Evolutionary conservation across 108 stramenopile species (phyloP).

Genomic region (Nannochloropsis gaditana): DNA sequence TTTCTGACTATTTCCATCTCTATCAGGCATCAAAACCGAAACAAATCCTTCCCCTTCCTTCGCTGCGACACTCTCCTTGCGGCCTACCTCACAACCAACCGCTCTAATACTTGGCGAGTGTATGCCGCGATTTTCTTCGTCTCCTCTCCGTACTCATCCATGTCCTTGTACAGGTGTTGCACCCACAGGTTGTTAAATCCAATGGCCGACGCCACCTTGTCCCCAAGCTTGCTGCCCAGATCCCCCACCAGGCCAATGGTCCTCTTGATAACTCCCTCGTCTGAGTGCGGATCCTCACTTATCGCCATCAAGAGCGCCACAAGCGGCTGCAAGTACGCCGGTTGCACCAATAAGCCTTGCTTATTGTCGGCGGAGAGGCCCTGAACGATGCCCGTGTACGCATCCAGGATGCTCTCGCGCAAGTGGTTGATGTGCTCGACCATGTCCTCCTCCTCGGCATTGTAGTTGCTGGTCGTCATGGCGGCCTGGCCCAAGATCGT

Average conservation of each 20-base stretch:
- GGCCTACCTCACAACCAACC: background rate
- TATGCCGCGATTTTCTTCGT: background rate
- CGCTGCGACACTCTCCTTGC: background rate
- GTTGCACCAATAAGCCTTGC: slow-evolving; percentile 56
- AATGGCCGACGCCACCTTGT: background rate
- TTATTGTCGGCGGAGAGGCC: slow-evolving; percentile 70
- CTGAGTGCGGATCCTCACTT: slow-evolving; percentile 4
- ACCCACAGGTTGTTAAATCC: background rate
- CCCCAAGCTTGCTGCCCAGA: background rate
- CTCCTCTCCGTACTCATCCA: background rate
- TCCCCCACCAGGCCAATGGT: background rate
- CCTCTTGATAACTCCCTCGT: background rate
- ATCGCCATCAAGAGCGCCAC: background rate
- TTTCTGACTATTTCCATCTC: no score
- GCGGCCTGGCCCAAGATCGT: slow-evolving; percentile 81
- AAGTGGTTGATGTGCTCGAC: slow-evolving; percentile 85
- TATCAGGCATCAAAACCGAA: no score
- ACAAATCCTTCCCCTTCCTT: background rate
- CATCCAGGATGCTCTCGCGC: slow-evolving; percentile 83
- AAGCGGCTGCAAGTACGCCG: background rate
- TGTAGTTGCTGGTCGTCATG: slow-evolving; percentile 57
- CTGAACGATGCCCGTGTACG: slow-evolving; percentile 88
- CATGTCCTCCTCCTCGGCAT: slow-evolving; percentile 86
- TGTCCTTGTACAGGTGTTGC: background rate
- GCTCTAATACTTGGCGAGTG: background rate